Conservation (phyloP, 2,329 filamentous ascomycete genomes). For the Bipolaris bicolor region DNA sequence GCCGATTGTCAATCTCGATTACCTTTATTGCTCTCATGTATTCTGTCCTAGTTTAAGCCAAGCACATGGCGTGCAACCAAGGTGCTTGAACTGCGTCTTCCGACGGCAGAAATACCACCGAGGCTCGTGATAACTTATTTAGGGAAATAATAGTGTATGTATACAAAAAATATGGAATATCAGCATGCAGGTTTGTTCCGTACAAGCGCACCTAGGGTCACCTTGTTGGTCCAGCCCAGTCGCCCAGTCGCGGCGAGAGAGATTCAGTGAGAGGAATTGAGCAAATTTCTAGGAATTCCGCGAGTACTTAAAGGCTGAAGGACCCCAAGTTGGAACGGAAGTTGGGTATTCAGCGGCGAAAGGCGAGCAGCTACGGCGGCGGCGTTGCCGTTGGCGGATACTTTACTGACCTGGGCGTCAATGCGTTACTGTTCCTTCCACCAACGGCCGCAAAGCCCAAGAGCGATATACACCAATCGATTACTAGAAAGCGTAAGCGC, state of each 20-base stretch:
- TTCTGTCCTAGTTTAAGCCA: not conserved
- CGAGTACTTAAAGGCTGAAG: slow-evolving; percentile 1
- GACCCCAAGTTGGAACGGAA: not conserved
- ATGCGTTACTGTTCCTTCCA: not conserved
- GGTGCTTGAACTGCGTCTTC: not conserved
- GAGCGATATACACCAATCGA: not conserved
- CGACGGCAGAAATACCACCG: slow-evolving; percentile 3
- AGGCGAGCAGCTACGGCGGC: not conserved
- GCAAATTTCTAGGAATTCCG: not conserved
- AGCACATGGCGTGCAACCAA: not conserved
- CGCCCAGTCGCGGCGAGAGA: not conserved
- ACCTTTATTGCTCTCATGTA: not conserved
- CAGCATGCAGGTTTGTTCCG: not conserved
- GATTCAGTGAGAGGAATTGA: slow-evolving; percentile 4
- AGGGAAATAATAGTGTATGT: not conserved
- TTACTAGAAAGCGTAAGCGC: not conserved
- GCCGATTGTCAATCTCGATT: not conserved
- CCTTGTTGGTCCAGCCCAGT: not conserved
- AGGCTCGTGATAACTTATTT: not conserved
- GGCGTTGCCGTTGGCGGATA: not conserved
- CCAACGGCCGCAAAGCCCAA: not conserved
- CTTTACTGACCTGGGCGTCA: not conserved
- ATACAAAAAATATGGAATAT: too few relatives aligned
- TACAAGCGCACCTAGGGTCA: too few relatives aligned
- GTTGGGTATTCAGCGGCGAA: not conserved